These are phyloP conservation scores for Penicillium bovifimosum DNA, from an alignment of 495 filamentous ascomycete species.

Conservation along the genomic window DNA sequence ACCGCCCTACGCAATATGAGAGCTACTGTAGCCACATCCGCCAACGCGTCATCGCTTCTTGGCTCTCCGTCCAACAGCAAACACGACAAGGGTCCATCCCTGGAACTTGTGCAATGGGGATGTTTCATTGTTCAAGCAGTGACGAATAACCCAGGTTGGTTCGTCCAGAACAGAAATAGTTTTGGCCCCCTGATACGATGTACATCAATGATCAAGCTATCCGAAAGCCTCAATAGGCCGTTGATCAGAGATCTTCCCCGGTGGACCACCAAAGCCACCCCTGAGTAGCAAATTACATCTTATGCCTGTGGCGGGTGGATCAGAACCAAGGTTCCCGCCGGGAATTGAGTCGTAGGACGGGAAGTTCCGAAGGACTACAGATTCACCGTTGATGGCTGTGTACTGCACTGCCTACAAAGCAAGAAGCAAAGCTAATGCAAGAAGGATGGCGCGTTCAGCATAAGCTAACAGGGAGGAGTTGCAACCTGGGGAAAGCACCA, in stretches of 20 bases:
- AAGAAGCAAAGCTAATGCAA: slow-evolving; percentile 1
- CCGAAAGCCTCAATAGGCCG: neutral
- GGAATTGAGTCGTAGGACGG: neutral
- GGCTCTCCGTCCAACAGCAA: neutral
- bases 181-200: neutral
- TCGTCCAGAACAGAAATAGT: neutral
- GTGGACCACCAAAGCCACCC: slow-evolving; percentile 2
- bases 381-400: slow-evolving; percentile 7
- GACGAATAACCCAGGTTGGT: neutral
- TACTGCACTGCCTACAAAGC: neutral
- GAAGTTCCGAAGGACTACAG: neutral
- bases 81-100: neutral
- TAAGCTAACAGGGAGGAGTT: neutral
- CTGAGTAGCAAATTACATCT: neutral
- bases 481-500: neutral
- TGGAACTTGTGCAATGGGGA: neutral
- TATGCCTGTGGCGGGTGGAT: neutral
- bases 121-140: neutral
- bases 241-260: slow-evolving; percentile 10
- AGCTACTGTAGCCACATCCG: neutral
- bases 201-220: neutral
- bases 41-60: slow-evolving; percentile 2
- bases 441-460: neutral
- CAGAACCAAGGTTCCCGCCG: slow-evolving; percentile 6
- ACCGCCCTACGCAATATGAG: neutral